phyloP scores from a whole-genome alignment of 441 rosid species.

The Populus hybrid region DNA sequence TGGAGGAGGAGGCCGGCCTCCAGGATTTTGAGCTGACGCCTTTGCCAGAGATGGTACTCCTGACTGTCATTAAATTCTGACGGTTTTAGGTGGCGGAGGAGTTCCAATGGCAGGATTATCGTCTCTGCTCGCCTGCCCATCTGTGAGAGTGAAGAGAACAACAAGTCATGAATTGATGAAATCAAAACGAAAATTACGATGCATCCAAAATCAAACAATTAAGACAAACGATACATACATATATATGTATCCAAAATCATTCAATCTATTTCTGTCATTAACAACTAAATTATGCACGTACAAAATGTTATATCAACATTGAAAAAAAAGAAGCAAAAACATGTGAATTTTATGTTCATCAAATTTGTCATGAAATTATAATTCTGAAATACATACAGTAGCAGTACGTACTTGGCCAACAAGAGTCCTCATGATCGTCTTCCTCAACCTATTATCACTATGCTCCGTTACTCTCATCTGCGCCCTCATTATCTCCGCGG shows the following conservation, averaged over 20 bases:
- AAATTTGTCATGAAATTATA: not conserved
- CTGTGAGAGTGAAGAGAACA: constrained; percentile 23
- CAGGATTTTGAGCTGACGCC: constrained; percentile 70
- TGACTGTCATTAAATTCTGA: constrained; percentile 65
- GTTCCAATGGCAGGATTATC: constrained; percentile 83
- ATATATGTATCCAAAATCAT: not conserved
- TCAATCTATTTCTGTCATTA: not conserved
- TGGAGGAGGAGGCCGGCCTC: constrained; percentile 75
- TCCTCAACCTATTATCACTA: constrained; percentile 74
- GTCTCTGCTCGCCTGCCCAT: constrained; percentile 82
- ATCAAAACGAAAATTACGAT: not conserved
- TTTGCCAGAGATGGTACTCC: constrained; percentile 87
- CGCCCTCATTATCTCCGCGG: constrained; percentile 92
- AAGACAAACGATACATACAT: not conserved
- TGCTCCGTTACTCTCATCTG: constrained; percentile 91
- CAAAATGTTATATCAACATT: not conserved
- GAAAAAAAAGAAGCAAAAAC: not conserved
- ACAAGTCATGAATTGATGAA: not conserved
- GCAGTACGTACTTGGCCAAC: constrained; percentile 77
- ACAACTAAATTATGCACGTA: not conserved
- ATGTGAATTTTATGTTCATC: not conserved
- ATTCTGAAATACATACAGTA: constrained; percentile 7
- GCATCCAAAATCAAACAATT: not conserved
- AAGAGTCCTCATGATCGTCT: constrained; percentile 86
- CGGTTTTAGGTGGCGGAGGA: constrained; percentile 80